Evolutionary conservation across 768 basidiomycete genomes (phyloP), one percentile per base, ranked within the genome.

Genomic region (Termitomyces sp.): DNA sequence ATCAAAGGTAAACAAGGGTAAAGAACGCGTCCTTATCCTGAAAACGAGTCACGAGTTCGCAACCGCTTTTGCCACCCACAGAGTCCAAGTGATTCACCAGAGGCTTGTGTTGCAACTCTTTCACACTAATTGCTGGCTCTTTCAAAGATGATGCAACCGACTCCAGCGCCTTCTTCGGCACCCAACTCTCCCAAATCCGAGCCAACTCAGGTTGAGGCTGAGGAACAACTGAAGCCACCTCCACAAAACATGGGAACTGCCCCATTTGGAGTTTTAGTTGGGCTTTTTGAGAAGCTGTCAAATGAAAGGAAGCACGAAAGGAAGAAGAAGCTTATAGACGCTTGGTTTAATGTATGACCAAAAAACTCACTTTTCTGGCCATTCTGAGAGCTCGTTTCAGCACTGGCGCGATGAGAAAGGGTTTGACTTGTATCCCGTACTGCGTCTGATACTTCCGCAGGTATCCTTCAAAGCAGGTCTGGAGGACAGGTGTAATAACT

Each of bases 401-500:
- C 86, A 89, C 67, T 98, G 95, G 93, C 82, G 95, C 63, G 76
- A 84, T 43, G 82, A 91, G 65, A 88, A 93, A 44, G 97, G 97
- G 0, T 76, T 84, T 65, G 92, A 98, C 68, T 71, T 99, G 34
- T 98, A 91, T 71, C 95, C 96, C 5, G 85, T 95, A 32, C 76
- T 98, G 48, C 86, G 95, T 33, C 79, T 99, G 22, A 78, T 99
- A 52, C 78, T 99, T 40, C 97, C 97, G 6, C 95, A 97, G 80
- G 93, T 82, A 71, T 57, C 72, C 71, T 26, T 34, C 37, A 54
- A 39, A 8, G 26, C 20, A 43, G 24, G 14, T 10, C 8, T 12
- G 18, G 18, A 32, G 14, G 27, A 14, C 6, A 27, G 20, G 20
- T 9, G 20, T 22, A 26, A 24, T 61, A 53, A 67, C 51, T 34